Base-by-base conservation (phyloP, 192 early-diverging fungal genomes). In the Mortierella hygrophila region DNA sequence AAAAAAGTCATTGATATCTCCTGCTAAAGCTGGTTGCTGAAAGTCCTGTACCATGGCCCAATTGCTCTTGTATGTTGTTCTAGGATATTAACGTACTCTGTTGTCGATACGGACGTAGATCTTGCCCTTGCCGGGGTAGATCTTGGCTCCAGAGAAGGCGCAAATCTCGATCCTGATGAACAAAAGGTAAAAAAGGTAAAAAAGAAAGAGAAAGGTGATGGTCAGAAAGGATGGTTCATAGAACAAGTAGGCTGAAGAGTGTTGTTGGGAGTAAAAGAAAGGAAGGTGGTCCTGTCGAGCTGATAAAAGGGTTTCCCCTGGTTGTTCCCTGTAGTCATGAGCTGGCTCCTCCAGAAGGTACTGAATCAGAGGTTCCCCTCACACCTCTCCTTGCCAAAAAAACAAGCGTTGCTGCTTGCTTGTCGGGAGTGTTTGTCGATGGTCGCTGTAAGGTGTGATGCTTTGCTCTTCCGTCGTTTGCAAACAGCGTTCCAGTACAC, bases 121-220 rank as follows among this genome's bases (percentile, higher is more conserved):
- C 94, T 95, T 97, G 77, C 99, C 99, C 91, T 97, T 97, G 90
- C 96, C 96, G 75, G 99, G 99, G 94, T 99, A 99, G 96, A 99
- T 99, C 95, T 99, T 99, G 94, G 95, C 96, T 85, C 97, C 97
- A 86, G 97, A 98, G 92, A 99, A 99, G 88, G 96, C 94, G 94
- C 98, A 99, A 88, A 93, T 92, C 91, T 97, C 96, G 88, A 95
- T 92, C 94, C 95, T 97, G 90, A 73, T 73, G 76, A 49, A 54
- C 54, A 41, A 41, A 63, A 76, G 41, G 68, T 44, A 72, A 26
- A 37, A 65, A 57, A 41, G 29, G 8, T 52, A 1, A 18, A 55
- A 23, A n/a, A 75, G 42, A 70, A 81, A 29, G 32, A 38, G 68
- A 41, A 40, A 42, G 26, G 37, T 21, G 70, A 42, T 42, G 70